These are phyloP conservation scores for Schoenoplectus triqueter DNA, from an alignment of 202 grass and related monocot genomes.

Conservation along the genomic window DNA sequence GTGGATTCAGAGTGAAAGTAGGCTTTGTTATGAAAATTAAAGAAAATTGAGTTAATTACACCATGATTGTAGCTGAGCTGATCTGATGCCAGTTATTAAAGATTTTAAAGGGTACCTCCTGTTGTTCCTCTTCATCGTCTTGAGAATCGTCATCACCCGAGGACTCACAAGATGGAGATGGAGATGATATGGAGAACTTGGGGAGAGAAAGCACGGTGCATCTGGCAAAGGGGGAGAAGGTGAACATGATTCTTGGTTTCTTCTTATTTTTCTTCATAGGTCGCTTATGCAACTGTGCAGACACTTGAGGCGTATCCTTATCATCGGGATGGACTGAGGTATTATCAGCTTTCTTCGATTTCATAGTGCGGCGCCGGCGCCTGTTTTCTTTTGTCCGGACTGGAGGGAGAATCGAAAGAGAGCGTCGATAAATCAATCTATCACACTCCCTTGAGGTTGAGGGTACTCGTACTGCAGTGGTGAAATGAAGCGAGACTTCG, in stretches of 20 bases:
- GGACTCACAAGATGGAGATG: conserved; percentile 21
- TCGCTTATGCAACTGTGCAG: not conserved
- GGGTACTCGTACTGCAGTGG: too few species aligned
- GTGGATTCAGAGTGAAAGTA: not conserved
- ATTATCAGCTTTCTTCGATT: conserved; percentile 4
- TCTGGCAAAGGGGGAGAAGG: conserved; percentile 75
- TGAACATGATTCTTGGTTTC: conserved; percentile 41
- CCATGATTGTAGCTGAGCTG: not conserved
- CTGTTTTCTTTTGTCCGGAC: too few species aligned
- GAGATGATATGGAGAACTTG: not conserved
- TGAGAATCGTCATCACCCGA: conserved; percentile 47
- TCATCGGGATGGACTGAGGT: not conserved
- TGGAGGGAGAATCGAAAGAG: too few species aligned
- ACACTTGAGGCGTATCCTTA: not conserved
- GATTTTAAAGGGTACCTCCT: conserved; percentile 26
- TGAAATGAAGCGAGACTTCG: too few species aligned
- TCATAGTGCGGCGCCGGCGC: not conserved
- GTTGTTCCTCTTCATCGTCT: conserved; percentile 39
- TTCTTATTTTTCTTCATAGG: conserved; percentile 44
- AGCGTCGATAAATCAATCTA: too few species aligned
- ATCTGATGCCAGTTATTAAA: not conserved
- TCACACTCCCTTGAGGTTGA: too few species aligned
- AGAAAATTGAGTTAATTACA: conserved; percentile 43
- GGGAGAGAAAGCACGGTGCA: conserved; percentile 46
- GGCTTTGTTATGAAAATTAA: not conserved